Evolutionary conservation across 2,329 filamentous ascomycete species (phyloP).

Genomic region (Endocalyx cinctus): DNA sequence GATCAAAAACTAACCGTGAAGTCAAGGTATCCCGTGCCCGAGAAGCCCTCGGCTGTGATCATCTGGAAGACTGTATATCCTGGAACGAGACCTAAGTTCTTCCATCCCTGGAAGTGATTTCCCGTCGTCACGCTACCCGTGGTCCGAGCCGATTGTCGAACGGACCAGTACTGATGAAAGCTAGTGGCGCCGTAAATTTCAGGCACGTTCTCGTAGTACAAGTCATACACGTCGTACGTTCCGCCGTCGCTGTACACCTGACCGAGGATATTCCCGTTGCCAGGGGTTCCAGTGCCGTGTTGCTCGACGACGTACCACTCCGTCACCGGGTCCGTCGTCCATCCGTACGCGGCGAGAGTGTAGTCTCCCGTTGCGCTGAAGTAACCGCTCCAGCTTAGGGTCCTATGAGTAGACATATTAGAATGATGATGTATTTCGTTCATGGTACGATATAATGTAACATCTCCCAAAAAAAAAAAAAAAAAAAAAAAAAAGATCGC

Average conservation of each 20-base stretch:
- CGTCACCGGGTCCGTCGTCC: conserved; percentile 2
- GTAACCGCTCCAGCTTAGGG: conserved; percentile 1
- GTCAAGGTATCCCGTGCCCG: conserved; percentile 2
- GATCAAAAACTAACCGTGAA: conserved; percentile 1
- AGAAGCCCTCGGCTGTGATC: conserved; percentile 3
- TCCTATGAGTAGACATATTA: too few relatives aligned
- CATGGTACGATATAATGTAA: too few relatives aligned
- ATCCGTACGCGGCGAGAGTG: conserved; percentile 2
- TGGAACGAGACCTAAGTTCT: conserved; percentile 1
- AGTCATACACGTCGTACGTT: conserved; percentile 1
- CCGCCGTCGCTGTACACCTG: conserved; percentile 1
- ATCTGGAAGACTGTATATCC: conserved; percentile 4
- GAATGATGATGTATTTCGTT: too few relatives aligned
- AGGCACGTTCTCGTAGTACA: conserved; percentile 1
- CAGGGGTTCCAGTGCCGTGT: conserved; percentile 1
- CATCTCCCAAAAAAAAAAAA: too few relatives aligned
- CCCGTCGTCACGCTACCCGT: conserved; percentile 1
- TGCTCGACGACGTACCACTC: conserved; percentile 4
- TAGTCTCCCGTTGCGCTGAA: conserved; percentile 1
- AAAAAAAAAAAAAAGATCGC: too few relatives aligned
- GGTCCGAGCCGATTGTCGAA: background rate
- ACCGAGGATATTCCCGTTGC: conserved; percentile 1
- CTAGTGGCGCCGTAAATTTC: conserved; percentile 3
- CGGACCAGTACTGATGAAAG: conserved; percentile 3
- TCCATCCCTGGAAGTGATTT: background rate